Evolutionary conservation across 768 basidiomycete species (phyloP), one percentile per base, ranked within the genome.

Genomic region (Agaricus blazei): DNA sequence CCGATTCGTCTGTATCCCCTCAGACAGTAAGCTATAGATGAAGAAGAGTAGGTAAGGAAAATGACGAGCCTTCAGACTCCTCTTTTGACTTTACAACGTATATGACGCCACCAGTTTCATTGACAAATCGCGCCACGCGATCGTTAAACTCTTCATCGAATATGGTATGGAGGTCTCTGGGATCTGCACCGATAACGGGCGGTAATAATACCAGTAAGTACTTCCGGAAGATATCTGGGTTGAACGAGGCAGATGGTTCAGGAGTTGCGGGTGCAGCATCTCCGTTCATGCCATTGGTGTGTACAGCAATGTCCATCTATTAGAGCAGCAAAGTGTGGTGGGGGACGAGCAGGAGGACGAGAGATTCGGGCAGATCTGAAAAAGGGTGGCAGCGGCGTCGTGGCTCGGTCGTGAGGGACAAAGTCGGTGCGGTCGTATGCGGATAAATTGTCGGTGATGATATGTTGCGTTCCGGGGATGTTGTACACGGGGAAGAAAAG

Each of bases 21-120:
- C 58, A 59, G 62, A 42, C 34, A 2, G 11, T 34, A 34, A 34
- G 34, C 34, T 34, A 34, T 34, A 34, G 34, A 34, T 34, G 34
- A 34, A 34, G 34, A 34, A 45, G 37, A n/a, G 1, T 37, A 3
- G 8, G n/a, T 1, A 14, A 11, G 52, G 51, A 15, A 29, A 29
- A 42, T 19, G 26, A 64, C 77, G 60, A 61, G 88, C 91, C 87
- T 71, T 90, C 90, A 12, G 75, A 72, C 48, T 88, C 88, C 36
- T 90, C 85, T 68, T 76, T 86, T 56, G 77, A 74, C 72, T 93
- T 93, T 37, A 90, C 85, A 28, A 94, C 84, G 68, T 93, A 94
- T 44, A 93, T 73, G 28, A 87, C 88, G 12, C 82, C 88, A 5
- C 85, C 85, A 28, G 80, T 82, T 60, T 94, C 92, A 3, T 75